Conservation (phyloP, 1,284 basidiomycete genomes). For the Cryptococcus wingfieldii region DNA sequence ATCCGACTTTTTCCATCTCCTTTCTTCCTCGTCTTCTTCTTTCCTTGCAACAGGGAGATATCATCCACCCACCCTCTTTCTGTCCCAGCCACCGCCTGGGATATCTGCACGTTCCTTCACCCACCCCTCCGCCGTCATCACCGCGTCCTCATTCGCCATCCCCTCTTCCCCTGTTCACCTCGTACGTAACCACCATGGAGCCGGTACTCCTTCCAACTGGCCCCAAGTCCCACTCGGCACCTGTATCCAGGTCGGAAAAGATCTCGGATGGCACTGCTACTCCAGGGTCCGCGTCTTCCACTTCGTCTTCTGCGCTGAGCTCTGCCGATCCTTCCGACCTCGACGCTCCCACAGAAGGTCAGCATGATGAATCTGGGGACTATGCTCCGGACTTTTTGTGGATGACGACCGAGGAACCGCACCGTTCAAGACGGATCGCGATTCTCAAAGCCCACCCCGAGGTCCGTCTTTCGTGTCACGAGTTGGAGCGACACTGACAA, state of each 20-base stretch:
- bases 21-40: background rate
- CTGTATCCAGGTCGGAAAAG: background rate
- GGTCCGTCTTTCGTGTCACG: conserved; percentile 51
- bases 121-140: background rate
- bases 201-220: background rate
- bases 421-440: conserved; percentile 75
- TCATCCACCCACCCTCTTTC: background rate
- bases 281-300: conserved; percentile 1
- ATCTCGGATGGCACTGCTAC: background rate
- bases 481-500: conserved; percentile 4
- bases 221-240: background rate
- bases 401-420: conserved; percentile 97
- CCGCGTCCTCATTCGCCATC: background rate
- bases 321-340: conserved; percentile 12
- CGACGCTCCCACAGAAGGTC: background rate
- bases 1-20: background rate
- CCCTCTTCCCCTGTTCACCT: background rate
- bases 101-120: background rate
- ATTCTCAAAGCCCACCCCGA: conserved; percentile 95
- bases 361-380: background rate
- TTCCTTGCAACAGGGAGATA: background rate
- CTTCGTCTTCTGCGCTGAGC: conserved; percentile 11
- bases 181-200: background rate
- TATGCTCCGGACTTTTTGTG: conserved; percentile 70
- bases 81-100: background rate